Conservation (phyloP, 1,284 basidiomycete genomes). For the Takashimella tepidaria region DNA sequence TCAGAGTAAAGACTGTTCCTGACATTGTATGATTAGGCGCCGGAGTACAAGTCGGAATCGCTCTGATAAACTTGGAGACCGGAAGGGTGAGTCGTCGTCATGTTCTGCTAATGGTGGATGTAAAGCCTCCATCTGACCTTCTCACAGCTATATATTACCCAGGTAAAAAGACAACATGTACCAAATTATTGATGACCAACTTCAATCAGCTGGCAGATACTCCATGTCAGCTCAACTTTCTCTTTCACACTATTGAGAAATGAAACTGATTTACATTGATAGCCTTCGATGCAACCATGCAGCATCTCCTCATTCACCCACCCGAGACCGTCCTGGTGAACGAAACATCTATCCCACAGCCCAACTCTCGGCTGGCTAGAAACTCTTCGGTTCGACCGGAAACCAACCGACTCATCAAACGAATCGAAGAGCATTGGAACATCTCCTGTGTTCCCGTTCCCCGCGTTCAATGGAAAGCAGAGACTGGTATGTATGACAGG, state of each 20-base stretch:
- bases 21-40: too few species aligned
- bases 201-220: slow-evolving; percentile 65
- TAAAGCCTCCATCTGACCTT: not conserved
- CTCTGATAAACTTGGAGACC: slow-evolving; percentile 73
- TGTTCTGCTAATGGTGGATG: too few species aligned
- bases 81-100: slow-evolving; percentile 56
- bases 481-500: slow-evolving; percentile 48
- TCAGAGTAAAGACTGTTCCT: too few species aligned
- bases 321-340: slow-evolving; percentile 71
- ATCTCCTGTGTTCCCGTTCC: slow-evolving; percentile 62
- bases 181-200: not conserved
- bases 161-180: slow-evolving; percentile 14
- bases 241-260: not conserved
- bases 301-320: slow-evolving; percentile 72
- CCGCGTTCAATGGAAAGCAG: slow-evolving; percentile 76
- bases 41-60: slow-evolving; percentile 75
- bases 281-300: slow-evolving; percentile 77
- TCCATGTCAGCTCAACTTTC: not conserved
- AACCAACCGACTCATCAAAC: slow-evolving; percentile 57
- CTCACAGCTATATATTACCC: slow-evolving; percentile 14
- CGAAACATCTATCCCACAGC: slow-evolving; percentile 52
- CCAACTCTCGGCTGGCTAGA: slow-evolving; percentile 39
- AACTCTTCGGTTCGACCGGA: not conserved
- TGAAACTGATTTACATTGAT: slow-evolving; percentile 25
- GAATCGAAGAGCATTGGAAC: slow-evolving; percentile 69